Evolutionary conservation across 2,329 filamentous ascomycete genomes (phyloP), one percentile per base, ranked within the genome.

Genomic region (Cladosporium cucumerinum): DNA sequence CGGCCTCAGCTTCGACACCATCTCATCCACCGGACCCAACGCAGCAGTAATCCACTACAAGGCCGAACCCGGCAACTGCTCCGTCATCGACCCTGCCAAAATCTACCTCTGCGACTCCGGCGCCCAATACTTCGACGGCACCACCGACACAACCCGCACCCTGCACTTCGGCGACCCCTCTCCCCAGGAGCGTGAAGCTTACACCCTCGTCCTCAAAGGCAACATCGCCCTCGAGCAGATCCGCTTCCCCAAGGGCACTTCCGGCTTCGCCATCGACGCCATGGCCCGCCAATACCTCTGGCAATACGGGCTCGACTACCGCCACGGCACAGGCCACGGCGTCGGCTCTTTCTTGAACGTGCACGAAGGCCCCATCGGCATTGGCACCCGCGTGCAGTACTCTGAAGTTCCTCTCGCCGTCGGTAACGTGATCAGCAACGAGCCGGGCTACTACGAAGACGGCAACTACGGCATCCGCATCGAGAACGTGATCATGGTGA

Each of bases 31-130:
- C 0, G 95, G 95, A 2, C 81, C 94, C 1, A 97, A 95, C 76
- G 95, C 93, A 65, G 95, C 95, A 5, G 86, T 99, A 14, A 99
- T 99, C 65, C 95, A 99, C 76, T 99, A 99, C 82, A 91, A 90
- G 70, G 93, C 95, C 0, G 91, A 97, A 74, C 87, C 85, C 63
- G 92, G 90, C 23, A 89, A 84, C 68, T 98, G 94, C 78, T 86
- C 93, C 10, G 81, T 86, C 30, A 92, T 99, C 71, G 92, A 99
- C 70, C 92, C 92, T 0, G 87, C 87, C 7, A 88, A 89, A 16
- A 87, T 99, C 65, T 99, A 99, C 73, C 86, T 99, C 2, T 99
- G 95, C 76, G 95, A 99, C 78, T 98, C 95, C 25, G 95, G 95
- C 25, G 95, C 91, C n/a, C 95, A 99, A 77, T 99, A 94, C 73